These are phyloP conservation scores for Cryptococcus amylolentus DNA, from an alignment of 1,284 basidiomycete species.

Conservation along the genomic window DNA sequence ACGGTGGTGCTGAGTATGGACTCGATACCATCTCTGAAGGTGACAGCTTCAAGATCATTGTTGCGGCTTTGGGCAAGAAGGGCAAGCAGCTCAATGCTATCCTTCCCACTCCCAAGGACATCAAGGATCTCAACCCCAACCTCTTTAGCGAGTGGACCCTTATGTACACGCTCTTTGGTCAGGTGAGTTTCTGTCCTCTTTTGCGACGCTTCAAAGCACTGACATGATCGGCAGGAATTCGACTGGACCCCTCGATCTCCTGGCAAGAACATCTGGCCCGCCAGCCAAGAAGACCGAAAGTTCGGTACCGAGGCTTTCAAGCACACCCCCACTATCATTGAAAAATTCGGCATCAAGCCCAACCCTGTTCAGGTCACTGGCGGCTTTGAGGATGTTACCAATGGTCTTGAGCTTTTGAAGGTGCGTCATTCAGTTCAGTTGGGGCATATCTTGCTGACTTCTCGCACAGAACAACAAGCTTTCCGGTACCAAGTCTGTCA, in stretches of 20 bases:
- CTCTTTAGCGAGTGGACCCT: slow-evolving; percentile 31
- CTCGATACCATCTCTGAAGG: slow-evolving; percentile 40
- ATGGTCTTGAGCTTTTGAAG: slow-evolving; percentile 29
- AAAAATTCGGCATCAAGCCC: slow-evolving; percentile 24
- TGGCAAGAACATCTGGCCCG: slow-evolving; percentile 17
- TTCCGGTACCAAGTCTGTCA: too few species aligned
- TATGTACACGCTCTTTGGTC: slow-evolving; percentile 37
- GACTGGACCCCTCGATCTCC: slow-evolving; percentile 26
- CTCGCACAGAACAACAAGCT: too few species aligned
- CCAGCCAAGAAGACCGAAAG: slow-evolving; percentile 18
- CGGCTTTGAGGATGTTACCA: slow-evolving; percentile 29
- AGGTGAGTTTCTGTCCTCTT: slow-evolving; percentile 12
- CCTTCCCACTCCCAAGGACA: slow-evolving; percentile 18
- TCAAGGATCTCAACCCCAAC: slow-evolving; percentile 15
- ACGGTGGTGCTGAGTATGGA: slow-evolving; percentile 28
- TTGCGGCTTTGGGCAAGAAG: slow-evolving; percentile 21
- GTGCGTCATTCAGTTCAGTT: slow-evolving; percentile 7
- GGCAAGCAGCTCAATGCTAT: slow-evolving; percentile 32
- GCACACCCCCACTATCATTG: slow-evolving; percentile 23
- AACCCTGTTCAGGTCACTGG: slow-evolving; percentile 28
- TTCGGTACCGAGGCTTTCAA: slow-evolving; percentile 25
- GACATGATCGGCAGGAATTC: slow-evolving; percentile 20
- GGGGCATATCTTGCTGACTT: too few species aligned
- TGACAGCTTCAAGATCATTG: slow-evolving; percentile 25
- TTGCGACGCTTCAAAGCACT: neutral